These are phyloP conservation scores for Penicillium sp. DNA, from an alignment of 2,329 filamentous ascomycete genomes.

Conservation along the genomic window DNA sequence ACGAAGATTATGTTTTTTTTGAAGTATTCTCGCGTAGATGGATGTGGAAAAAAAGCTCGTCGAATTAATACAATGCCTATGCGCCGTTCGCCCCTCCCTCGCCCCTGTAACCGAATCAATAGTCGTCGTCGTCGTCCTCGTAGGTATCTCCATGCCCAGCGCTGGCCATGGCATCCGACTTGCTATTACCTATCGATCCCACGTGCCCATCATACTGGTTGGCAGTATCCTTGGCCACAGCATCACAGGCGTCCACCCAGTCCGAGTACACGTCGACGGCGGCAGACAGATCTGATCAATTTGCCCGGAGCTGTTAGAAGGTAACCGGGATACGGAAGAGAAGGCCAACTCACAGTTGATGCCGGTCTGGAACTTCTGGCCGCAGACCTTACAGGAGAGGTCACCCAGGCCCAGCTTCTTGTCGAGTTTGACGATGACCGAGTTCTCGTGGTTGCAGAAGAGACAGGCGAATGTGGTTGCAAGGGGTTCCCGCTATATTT, in stretches of 20 bases:
- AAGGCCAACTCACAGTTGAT: constrained; percentile 76
- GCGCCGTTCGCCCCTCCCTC: constrained; percentile 31
- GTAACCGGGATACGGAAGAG: not conserved
- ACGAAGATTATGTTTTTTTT: not conserved
- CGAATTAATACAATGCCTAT: constrained; percentile 27
- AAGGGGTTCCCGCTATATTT: constrained; percentile 52
- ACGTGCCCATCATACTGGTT: constrained; percentile 40
- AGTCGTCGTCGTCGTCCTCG: constrained; percentile 43
- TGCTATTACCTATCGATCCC: constrained; percentile 29
- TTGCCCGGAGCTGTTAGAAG: not conserved
- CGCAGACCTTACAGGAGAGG: constrained; percentile 89
- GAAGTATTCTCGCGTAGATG: not conserved
- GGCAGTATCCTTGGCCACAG: constrained; percentile 68
- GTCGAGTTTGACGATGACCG: constrained; percentile 87
- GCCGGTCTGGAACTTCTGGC: constrained; percentile 88
- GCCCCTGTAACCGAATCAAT: constrained; percentile 29
- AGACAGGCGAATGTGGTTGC: constrained; percentile 88
- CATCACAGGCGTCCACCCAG: constrained; percentile 94
- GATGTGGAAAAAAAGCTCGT: constrained; percentile 20
- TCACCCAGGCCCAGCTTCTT: constrained; percentile 89
- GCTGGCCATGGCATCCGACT: constrained; percentile 27
- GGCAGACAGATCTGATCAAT: constrained; percentile 74
- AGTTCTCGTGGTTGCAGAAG: constrained; percentile 98
- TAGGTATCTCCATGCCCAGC: constrained; percentile 29
- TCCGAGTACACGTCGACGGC: constrained; percentile 96